Evolutionary conservation across 2,329 filamentous ascomycete genomes (phyloP), one percentile per base, ranked within the genome.

Genomic region (Epichloe sp.): DNA sequence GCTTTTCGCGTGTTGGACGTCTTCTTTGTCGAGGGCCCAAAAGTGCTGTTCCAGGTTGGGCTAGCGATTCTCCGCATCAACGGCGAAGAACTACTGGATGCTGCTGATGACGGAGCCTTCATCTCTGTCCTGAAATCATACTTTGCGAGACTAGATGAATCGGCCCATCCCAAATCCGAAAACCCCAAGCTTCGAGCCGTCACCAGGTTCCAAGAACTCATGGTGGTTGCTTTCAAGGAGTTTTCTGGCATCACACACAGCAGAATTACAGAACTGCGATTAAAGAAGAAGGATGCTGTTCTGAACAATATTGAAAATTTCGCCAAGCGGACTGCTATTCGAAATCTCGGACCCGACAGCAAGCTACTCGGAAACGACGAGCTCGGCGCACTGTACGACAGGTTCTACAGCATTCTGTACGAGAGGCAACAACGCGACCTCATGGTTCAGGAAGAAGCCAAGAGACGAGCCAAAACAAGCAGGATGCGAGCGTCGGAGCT

Each of bases 171-270:
- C 2, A 90, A 86, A 62, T 96, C 89, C 0, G 90, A 96, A 64
- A 98, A 97, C 56, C 83, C 90, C 3, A 98, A 97, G 69, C 74
- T 97, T 49, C 80, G 91, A 49, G 88, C 90, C 0, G 93, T 98
- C 50, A 98, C 94, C 5, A 81, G 88, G 45, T 98, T 98, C 65
- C 93, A 98, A 62, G 93, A 97, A 66, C 79, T 98, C 52, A 97
- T 98, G 90, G 93, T 98, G 3, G 93, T 97, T 19, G 93, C 93
- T 0, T 98, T 98, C 71, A 97, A 96, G 60, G 93, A 98, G 63
- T 98, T 98, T 63, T 86, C 91, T 0, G 88, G 84, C 41, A 95
- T 98, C 58, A 98, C 93, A 0, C 91, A 98, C 63, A 85, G 82
- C 62, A 95, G 85, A 48, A 90, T 98, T 54, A 86, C 85, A 0